These are phyloP conservation scores for Solanum infundibuliforme DNA, from an alignment of 257 asterid genomes.

Conservation along the genomic window DNA sequence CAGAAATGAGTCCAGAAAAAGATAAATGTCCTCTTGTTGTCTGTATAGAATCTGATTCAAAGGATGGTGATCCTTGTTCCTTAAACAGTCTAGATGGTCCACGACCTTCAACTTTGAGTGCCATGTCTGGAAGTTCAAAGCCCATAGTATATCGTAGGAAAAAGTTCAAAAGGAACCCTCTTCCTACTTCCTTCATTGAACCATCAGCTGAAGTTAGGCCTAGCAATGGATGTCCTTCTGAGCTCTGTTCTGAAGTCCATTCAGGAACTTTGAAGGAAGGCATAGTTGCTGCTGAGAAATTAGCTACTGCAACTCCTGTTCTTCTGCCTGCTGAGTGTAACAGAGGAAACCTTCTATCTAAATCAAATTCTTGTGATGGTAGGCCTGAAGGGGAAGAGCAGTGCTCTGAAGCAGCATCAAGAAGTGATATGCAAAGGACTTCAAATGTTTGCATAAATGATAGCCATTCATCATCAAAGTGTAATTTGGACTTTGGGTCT, in stretches of 20 bases:
- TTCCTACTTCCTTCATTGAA: slow-evolving; percentile 9
- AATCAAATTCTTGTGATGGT: slow-evolving; percentile 28
- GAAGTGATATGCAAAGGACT: slow-evolving; percentile 22
- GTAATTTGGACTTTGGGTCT: slow-evolving; percentile 35
- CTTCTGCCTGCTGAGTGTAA: slow-evolving; percentile 9
- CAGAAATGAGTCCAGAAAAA: slow-evolving; percentile 6
- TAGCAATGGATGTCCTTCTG: slow-evolving; percentile 30
- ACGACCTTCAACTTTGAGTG: slow-evolving; percentile 7
- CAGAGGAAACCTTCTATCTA: slow-evolving; percentile 17
- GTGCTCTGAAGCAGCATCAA: slow-evolving; percentile 34
- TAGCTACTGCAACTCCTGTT: slow-evolving; percentile 12
- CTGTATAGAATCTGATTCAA: slow-evolving; percentile 4
- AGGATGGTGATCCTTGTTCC: slow-evolving; percentile 7
- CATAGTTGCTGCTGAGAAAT: slow-evolving; percentile 23
- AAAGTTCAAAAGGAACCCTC: slow-evolving; percentile 15
- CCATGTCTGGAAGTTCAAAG: slow-evolving; percentile 12
- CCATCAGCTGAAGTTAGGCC: slow-evolving; percentile 13
- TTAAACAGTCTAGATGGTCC: slow-evolving; percentile 5
- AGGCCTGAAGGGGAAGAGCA: slow-evolving; percentile 18
- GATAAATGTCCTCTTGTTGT: slow-evolving; percentile 5
- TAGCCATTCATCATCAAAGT: slow-evolving; percentile 61
- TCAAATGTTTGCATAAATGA: slow-evolving; percentile 29
- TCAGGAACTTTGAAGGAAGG: slow-evolving; percentile 25
- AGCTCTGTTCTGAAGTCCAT: slow-evolving; percentile 32
- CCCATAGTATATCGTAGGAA: slow-evolving; percentile 26